Base-by-base conservation (phyloP, 345 rosid genomes). In the Mercurialis annua region DNA sequence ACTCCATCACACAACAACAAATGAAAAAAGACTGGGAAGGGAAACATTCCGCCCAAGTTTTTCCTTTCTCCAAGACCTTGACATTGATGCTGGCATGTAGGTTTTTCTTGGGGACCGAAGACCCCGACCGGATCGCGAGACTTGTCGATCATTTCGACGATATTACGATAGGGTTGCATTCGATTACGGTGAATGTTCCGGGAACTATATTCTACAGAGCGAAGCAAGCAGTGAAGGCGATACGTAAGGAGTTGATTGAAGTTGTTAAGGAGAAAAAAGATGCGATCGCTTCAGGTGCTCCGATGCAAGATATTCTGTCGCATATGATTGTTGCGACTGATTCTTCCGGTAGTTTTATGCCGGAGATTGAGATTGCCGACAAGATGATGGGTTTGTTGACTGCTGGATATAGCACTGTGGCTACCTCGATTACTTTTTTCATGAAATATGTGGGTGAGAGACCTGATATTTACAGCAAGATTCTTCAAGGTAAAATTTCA, bases 371-470 rank as follows among this genome's bases (percentile, higher is more conserved):
- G 67, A 80, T 85, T 21, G 76, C 85, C 1, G 86, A 74, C 61
- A 82, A 82, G 66, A 71, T 82, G 23, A 81, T 85, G 86, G 86
- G 89, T 18, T 10, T 82, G 29, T 34, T 85, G n/a, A 80, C 80
- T 40, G 89, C 86, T 5, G 89, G 85, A 3, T 85, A 85, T 29
- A 82, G 83, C 53, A 81, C 85, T 4, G 85, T 85, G 21, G 85
- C 89, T 47, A 77, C 82, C n/a, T 72, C 83, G 16, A 81, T 81
- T 73, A 70, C 86, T 55, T 81, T 85, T 80, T 81, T 85, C 77
- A 73, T 85, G 83, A 85, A 82, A 69, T 81, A 75, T 18, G 86
- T 82, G 17, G 86, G 85, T 4, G 85, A 85, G 67, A 81, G 81
- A 38, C 82, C 81, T 38, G 76, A 82, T 7, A 47, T 85, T 7